Base-by-base conservation (phyloP, 805 yeast species). In the Yarrowia sp. region DNA sequence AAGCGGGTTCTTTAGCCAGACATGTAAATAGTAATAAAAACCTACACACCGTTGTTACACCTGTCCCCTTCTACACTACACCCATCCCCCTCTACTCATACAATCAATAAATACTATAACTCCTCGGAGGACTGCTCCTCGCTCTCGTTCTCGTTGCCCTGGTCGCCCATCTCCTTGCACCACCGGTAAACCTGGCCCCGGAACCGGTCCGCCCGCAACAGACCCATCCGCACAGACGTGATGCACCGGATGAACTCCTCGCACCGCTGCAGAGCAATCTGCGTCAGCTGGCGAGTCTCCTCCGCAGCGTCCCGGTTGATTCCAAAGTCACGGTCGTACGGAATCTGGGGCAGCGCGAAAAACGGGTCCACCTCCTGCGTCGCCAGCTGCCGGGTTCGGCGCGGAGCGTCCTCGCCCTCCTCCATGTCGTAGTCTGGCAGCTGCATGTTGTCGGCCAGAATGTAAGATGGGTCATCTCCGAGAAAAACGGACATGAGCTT, bases 201-300 rank as follows among this genome's bases (percentile, higher is more conserved):
- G 69, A 89, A 81, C 67, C 93, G 79, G 69, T 89, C 90, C 0
- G 97, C 93, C 70, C 89, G 83, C 36, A 89, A 85, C 28, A 93
- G 77, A 0, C 92, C 96, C 70, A 82, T 82, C 69, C 98, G 81
- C 38, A 95, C 81, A 36, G 80, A 83, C n/a, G 84, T 79, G 71
- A 95, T 78, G 67, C 92, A 89, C 70, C 93, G 82, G 61, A 92
- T 87, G 73, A 88, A 93, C 75, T 95, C 98, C 72, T 90, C 92
- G 66, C 86, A 84, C 67, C 93, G 85, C 74, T 92, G 96, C 49
- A 91, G 79, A 0, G 88, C 88, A 49, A 87, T 91, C 79, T 83
- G 97, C 62, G 84, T 85, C 74, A 85, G 80, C 70, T 88, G 92
- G 67, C 93, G 78, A 0, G 89, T 80, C 56, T 86, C 88, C 68